Evolutionary conservation across 345 rosid species (phyloP).

Genomic region (Gossypium raimondii): DNA sequence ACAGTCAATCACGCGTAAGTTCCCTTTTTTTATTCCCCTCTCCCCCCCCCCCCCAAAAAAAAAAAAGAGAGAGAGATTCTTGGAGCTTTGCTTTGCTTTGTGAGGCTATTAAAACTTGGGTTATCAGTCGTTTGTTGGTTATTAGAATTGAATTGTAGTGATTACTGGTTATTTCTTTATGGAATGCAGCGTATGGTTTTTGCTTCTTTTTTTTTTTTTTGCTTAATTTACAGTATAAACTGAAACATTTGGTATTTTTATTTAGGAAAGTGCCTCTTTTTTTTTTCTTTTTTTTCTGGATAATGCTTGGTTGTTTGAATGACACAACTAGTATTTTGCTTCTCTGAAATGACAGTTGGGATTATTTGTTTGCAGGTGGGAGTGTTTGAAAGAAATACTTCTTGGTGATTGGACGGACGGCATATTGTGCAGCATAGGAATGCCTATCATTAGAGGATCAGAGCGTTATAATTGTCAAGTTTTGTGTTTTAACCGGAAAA

Average conservation of each 20-base stretch:
- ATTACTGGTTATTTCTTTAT: background rate
- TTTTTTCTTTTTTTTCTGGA: background rate
- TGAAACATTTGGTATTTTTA: background rate
- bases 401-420: constrained; percentile 81
- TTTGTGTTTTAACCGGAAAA: constrained; percentile 69
- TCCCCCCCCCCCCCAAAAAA: no score
- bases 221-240: no score
- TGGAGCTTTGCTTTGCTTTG: background rate
- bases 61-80: background rate
- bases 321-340: background rate
- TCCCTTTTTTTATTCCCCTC: background rate
- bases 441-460: constrained; percentile 86
- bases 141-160: background rate
- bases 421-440: constrained; percentile 87
- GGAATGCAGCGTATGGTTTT: background rate
- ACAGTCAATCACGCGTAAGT: constrained; percentile 73
- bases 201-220: background rate
- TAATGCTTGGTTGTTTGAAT: background rate
- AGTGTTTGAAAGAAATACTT: constrained; percentile 80
- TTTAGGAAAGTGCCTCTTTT: background rate
- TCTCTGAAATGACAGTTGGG: background rate
- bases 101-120: background rate
- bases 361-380: constrained; percentile 59
- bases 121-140: background rate
- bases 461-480: constrained; percentile 95